Percentiles rank a stretch among this genome's conserved stretches.
phyloP scores from a whole-genome alignment of 2,329 filamentous ascomycete species.

The Xylaria digitata region DNA sequence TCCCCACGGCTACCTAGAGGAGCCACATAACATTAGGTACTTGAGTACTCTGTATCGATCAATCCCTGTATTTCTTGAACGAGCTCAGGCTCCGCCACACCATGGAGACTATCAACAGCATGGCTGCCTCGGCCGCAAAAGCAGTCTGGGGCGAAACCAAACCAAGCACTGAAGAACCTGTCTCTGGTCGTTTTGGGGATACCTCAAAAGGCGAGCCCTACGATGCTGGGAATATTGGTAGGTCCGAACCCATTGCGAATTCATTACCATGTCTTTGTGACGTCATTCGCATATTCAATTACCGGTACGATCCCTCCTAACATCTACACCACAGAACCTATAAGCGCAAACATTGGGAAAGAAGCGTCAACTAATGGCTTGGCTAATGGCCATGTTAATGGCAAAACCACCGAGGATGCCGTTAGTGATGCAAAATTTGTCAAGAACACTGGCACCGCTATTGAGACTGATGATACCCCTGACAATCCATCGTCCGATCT shows the following conservation, averaged over 20 bases:
- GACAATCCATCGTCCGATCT: slow-evolving; percentile 47
- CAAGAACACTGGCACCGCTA: slow-evolving; percentile 44
- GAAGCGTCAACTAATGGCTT: slow-evolving; percentile 12
- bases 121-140: slow-evolving; percentile 61
- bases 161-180: slow-evolving; percentile 67
- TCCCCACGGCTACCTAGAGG: not conserved
- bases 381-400: not conserved
- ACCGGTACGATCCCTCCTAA: slow-evolving; percentile 14
- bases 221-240: slow-evolving; percentile 80
- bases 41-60: not conserved
- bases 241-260: slow-evolving; percentile 48
- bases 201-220: slow-evolving; percentile 78
- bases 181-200: slow-evolving; percentile 76
- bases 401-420: slow-evolving; percentile 23
- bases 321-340: slow-evolving; percentile 9
- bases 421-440: slow-evolving; percentile 36
- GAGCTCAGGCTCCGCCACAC: slow-evolving; percentile 3
- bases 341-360: not conserved
- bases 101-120: slow-evolving; percentile 74
- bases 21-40: slow-evolving; percentile 1
- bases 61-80: not conserved
- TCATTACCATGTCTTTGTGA: slow-evolving; percentile 1
- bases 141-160: slow-evolving; percentile 60
- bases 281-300: slow-evolving; percentile 14
- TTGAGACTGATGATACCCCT: slow-evolving; percentile 42